Conservation (phyloP, 441 rosid species). For the Populus hybrid region DNA sequence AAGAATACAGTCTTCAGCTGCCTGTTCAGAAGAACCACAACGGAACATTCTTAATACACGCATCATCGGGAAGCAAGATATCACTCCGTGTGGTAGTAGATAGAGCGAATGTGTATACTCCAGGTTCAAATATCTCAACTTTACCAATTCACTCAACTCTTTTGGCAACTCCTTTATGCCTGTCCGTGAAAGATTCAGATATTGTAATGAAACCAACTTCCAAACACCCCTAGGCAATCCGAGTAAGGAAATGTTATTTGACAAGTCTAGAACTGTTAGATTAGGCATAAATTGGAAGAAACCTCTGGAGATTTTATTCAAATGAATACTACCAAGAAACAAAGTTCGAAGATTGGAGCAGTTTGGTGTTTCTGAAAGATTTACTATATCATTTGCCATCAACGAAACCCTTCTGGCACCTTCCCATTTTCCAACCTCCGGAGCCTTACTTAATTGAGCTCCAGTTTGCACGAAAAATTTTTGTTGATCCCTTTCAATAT, state of each 20-base stretch:
- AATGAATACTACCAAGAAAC: too few species aligned
- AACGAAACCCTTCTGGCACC: constrained; percentile 1
- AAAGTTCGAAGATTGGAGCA: too few species aligned
- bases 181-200: constrained; percentile 6
- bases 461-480: neutral
- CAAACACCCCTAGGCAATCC: neutral
- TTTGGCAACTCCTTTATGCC: constrained; percentile 8
- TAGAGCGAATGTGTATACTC: constrained; percentile 8
- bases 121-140: constrained; percentile 21
- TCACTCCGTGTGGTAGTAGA: constrained; percentile 9
- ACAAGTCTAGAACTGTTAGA: too few species aligned
- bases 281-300: too few species aligned
- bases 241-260: too few species aligned
- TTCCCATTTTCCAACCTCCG: constrained; percentile 5
- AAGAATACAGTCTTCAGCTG: too few species aligned
- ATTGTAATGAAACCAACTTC: neutral
- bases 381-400: neutral
- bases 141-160: constrained; percentile 20
- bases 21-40: neutral
- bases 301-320: too few species aligned
- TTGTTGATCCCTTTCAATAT: neutral
- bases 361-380: too few species aligned
- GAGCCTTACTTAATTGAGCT: neutral
- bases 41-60: constrained; percentile 11
- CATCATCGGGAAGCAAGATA: constrained; percentile 19